These are phyloP conservation scores for Daldinia sp. DNA, from an alignment of 2,329 filamentous ascomycete species.

Conservation along the genomic window DNA sequence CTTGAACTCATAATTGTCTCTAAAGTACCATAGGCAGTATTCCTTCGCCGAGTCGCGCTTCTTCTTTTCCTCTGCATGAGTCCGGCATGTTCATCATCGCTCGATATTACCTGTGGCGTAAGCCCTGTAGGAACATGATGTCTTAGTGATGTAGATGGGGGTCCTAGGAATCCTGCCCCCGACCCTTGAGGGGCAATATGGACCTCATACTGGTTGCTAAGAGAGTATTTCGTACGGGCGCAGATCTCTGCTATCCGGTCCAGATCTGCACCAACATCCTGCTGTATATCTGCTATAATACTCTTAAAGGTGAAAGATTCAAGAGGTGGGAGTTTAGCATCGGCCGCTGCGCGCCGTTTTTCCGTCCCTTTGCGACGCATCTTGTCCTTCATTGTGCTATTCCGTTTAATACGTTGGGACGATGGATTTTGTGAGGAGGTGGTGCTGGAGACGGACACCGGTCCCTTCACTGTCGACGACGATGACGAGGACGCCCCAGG, in stretches of 20 bases:
- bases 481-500: conserved; percentile 60
- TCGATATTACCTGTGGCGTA: conserved; percentile 68
- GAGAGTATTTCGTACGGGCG: conserved; percentile 71
- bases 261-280: conserved; percentile 68
- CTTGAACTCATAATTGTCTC: conserved; percentile 77
- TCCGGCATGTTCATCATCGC: conserved; percentile 65
- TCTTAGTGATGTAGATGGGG: conserved; percentile 40
- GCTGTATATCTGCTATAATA: conserved; percentile 69
- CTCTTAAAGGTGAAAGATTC: conserved; percentile 75
- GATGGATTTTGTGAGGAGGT: conserved; percentile 45
- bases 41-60: conserved; percentile 59
- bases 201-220: conserved; percentile 76
- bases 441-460: conserved; percentile 48
- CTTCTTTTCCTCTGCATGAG: conserved; percentile 57
- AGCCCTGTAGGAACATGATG: conserved; percentile 58
- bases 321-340: conserved; percentile 67
- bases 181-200: conserved; percentile 73
- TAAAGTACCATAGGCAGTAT: conserved; percentile 70
- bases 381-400: conserved; percentile 59
- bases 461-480: conserved; percentile 43
- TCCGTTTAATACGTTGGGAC: conserved; percentile 51
- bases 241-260: conserved; percentile 76
- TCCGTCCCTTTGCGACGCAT: conserved; percentile 59
- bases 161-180: conserved; percentile 61
- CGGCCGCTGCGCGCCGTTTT: conserved; percentile 49